Evolutionary conservation across 192 early-diverging fungal genomes (phyloP).

Genomic region (Globomyces pollinis-pini): DNA sequence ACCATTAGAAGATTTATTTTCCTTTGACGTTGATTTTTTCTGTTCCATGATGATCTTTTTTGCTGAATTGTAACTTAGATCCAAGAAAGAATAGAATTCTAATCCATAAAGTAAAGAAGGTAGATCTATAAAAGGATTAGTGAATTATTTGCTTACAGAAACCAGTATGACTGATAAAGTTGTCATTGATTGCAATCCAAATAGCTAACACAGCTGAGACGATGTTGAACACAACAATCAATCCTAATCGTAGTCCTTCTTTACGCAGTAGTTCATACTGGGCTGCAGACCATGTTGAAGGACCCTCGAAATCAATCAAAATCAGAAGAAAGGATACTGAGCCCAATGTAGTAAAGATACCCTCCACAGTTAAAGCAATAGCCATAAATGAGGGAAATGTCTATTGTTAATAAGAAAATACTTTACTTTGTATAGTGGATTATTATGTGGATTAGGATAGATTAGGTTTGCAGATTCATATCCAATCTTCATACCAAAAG

Average conservation of each 20-base stretch:
- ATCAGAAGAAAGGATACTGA: not conserved
- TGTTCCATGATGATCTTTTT: slow-evolving; percentile 6
- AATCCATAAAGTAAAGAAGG: not conserved
- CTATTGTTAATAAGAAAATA: too few relatives aligned
- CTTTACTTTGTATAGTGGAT: too few relatives aligned
- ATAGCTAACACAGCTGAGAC: not conserved
- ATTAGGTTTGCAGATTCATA: too few relatives aligned
- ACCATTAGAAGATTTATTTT: slow-evolving; percentile 44
- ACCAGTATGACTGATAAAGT: not conserved
- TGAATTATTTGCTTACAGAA: slow-evolving; percentile 10
- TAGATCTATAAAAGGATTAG: too few relatives aligned
- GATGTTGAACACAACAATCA: not conserved
- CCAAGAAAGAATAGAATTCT: slow-evolving; percentile 4
- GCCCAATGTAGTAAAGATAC: slow-evolving; percentile 3
- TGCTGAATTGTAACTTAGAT: slow-evolving; percentile 10
- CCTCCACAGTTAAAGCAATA: not conserved
- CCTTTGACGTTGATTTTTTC: not conserved
- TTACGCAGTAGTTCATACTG: not conserved
- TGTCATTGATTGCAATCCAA: slow-evolving; percentile 3
- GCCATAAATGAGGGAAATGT: too few relatives aligned
- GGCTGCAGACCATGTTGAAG: not conserved
- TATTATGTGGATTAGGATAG: too few relatives aligned
- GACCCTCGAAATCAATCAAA: not conserved
- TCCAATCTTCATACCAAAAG: too few relatives aligned
- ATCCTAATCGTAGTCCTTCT: not conserved